Conservation (phyloP, 2,329 filamentous ascomycete species). For the Dothidotthia symphoricarpi region DNA sequence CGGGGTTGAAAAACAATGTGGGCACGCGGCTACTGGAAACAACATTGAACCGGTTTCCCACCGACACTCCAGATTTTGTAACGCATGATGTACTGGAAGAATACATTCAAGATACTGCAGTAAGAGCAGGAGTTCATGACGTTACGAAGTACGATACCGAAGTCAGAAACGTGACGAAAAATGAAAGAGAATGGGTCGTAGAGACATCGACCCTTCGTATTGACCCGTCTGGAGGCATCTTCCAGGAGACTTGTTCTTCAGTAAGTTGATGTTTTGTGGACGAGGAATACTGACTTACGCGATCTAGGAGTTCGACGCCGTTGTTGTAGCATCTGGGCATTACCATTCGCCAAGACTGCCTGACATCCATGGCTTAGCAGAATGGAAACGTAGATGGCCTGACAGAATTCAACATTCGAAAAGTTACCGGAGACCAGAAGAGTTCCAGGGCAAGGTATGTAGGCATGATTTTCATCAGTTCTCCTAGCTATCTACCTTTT, state of each 20-base stretch:
- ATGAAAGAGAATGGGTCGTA: constrained; percentile 52
- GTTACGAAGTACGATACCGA: constrained; percentile 58
- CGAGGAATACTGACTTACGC: background rate
- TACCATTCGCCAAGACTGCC: constrained; percentile 54
- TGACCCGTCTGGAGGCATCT: constrained; percentile 12
- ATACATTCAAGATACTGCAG: constrained; percentile 62
- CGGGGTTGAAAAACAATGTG: constrained; percentile 55
- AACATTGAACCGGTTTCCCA: constrained; percentile 56
- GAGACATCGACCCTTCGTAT: constrained; percentile 47
- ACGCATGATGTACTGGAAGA: constrained; percentile 56
- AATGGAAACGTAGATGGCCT: constrained; percentile 50
- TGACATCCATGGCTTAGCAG: constrained; percentile 48
- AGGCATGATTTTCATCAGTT: too few species aligned
- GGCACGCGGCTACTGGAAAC: constrained; percentile 52
- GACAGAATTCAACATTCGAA: constrained; percentile 53
- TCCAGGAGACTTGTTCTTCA: constrained; percentile 1
- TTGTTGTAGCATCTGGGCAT: constrained; percentile 56
- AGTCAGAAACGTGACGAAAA: constrained; percentile 56
- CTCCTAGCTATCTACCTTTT: too few species aligned
- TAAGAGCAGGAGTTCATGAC: constrained; percentile 50
- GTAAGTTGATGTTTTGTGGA: background rate
- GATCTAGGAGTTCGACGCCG: constrained; percentile 47
- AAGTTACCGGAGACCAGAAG: constrained; percentile 48
- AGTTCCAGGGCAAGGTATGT: constrained; percentile 55
- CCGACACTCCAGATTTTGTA: constrained; percentile 59